Base-by-base conservation (phyloP, 306 rosid species). In the Hippophae rhamnoides region DNA sequence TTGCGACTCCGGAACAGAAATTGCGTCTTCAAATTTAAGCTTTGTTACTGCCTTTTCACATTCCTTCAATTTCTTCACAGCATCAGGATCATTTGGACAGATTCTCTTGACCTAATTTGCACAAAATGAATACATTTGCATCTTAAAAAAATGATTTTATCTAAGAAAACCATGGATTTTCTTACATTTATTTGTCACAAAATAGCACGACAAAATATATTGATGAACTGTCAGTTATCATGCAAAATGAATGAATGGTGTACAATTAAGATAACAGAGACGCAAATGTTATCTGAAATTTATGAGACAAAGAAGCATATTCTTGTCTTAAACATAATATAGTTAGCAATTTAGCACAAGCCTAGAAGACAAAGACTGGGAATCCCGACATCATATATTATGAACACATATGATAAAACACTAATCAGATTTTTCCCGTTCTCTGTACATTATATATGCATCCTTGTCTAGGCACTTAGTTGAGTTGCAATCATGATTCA, bases 21-120 rank as follows among this genome's bases (percentile, higher is more conserved):
- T 86, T 69, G 94, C 99, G 77, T 93, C 97, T 68, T 86, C 99
- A 84, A 88, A 88, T 74, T 88, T 88, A 71, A 88, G 89, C 60
- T 93, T 88, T 93, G 77, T 77, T 57, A 93, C 96, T 47, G 90
- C 97, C 58, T 93, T 88, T 79, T 93, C 97, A 58, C 99, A 93
- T 86, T 93, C 99, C 84, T 77, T 93, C 86, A 88, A 75, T 72
- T 88, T 93, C 87, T 76, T 84, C 63, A 84, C 23, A 49, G 95
- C 96, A 72, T 92, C 99, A 48, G 85, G 90, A 77, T 88, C 95
- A 68, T 82, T 88, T 58, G 99, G 99, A 62, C 81, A 72, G 55
- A 92, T 74, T 80, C 73, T 92, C 76, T 88, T 92, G 56, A 92
- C 90, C 99, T 93, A 68, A 41, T 58, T 66, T 66, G 58, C 74